Evolutionary conservation across 768 basidiomycete genomes (phyloP).

Genomic region (Clavaria fumosa): DNA sequence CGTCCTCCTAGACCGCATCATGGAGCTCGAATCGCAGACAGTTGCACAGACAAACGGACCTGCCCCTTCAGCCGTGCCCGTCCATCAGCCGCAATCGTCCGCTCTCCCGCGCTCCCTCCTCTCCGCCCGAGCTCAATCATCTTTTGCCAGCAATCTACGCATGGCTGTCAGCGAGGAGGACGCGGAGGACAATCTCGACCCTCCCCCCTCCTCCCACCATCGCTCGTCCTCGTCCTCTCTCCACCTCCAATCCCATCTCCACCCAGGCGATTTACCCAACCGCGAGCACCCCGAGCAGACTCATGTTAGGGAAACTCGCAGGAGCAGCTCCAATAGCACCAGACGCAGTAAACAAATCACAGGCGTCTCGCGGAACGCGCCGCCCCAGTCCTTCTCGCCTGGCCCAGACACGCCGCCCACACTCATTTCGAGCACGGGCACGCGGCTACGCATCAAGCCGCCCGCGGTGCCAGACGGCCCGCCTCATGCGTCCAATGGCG

Average conservation of each 20-base stretch:
- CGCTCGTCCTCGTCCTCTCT: no score
- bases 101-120: slow-evolving; percentile 36
- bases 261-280: slow-evolving; percentile 28
- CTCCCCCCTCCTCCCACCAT: slow-evolving; percentile 29
- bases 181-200: slow-evolving; percentile 29
- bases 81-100: slow-evolving; percentile 26
- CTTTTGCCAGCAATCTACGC: slow-evolving; percentile 32
- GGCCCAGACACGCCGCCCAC: slow-evolving; percentile 18
- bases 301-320: slow-evolving; percentile 31
- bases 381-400: slow-evolving; percentile 14
- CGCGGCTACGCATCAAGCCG: slow-evolving; percentile 34
- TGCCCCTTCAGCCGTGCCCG: slow-evolving; percentile 10
- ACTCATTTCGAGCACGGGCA: slow-evolving; percentile 32
- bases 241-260: no score
- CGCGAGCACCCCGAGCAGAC: slow-evolving; percentile 29
- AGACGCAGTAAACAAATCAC: slow-evolving; percentile 9
- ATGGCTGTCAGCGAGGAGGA: slow-evolving; percentile 31
- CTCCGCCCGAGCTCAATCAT: slow-evolving; percentile 23
- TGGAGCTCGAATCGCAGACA: slow-evolving; percentile 37
- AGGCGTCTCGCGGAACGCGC: slow-evolving; percentile 22
- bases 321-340: slow-evolving; percentile 23
- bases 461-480: slow-evolving; percentile 16
- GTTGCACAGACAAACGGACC: slow-evolving; percentile 16
- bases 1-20: slow-evolving; percentile 41
- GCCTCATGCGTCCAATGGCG: slow-evolving; percentile 5